A percentile compares a stretch with the other conserved stretches of the same genome.
These are phyloP conservation scores for Taphrina deformans DNA, from an alignment of 1,139 yeast genomes.

Conservation along the genomic window DNA sequence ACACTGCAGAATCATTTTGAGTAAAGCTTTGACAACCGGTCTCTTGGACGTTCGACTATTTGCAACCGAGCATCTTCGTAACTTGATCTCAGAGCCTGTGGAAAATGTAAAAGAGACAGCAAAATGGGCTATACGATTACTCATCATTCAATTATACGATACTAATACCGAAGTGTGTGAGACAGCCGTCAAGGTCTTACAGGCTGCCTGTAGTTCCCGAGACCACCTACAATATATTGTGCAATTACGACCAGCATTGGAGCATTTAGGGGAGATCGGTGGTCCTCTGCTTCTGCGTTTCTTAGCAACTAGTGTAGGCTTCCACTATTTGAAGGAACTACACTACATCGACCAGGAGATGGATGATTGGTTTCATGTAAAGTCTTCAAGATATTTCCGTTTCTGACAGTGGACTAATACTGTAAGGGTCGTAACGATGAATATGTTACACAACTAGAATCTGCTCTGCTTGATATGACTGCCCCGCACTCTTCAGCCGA, in stretches of 20 bases:
- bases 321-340: constrained; percentile 53
- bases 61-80: constrained; percentile 59
- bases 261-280: constrained; percentile 51
- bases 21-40: constrained; percentile 63
- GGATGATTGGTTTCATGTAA: constrained; percentile 57
- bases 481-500: not conserved
- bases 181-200: constrained; percentile 57
- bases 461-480: constrained; percentile 35
- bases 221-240: constrained; percentile 52
- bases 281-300: constrained; percentile 56
- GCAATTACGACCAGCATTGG: constrained; percentile 51
- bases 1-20: constrained; percentile 65
- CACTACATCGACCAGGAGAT: constrained; percentile 60
- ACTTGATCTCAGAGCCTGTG: constrained; percentile 43
- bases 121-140: constrained; percentile 52
- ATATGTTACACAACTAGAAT: constrained; percentile 58
- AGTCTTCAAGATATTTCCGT: no score
- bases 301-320: constrained; percentile 59
- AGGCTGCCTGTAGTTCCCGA: constrained; percentile 50
- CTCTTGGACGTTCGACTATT: constrained; percentile 55
- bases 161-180: constrained; percentile 58
- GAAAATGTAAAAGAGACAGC: constrained; percentile 40
- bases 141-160: constrained; percentile 74
- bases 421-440: constrained; percentile 50
- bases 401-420: no score